Evolutionary conservation across 169 alveolate species (phyloP).

Genomic region (Pseudocohnilembus persalinus): DNA sequence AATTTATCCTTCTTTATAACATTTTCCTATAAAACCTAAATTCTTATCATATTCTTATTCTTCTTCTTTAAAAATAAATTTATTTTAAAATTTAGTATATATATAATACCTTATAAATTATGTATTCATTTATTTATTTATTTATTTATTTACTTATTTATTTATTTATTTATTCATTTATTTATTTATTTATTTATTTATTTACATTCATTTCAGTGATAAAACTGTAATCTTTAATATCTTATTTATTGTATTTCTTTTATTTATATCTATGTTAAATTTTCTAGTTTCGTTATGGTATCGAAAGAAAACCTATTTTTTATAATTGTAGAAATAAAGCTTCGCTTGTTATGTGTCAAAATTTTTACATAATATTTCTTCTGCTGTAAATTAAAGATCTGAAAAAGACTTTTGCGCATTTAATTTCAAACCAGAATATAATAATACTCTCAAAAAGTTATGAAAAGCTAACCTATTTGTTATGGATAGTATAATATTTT

Average conservation of each 20-base stretch:
- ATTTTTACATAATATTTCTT: slow-evolving; percentile 22
- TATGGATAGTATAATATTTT: too few species aligned
- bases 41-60: slow-evolving; percentile 18
- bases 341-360: slow-evolving; percentile 27
- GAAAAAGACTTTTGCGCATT: not conserved
- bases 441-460: slow-evolving; percentile 23
- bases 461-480: slow-evolving; percentile 15
- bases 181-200: too few species aligned
- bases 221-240: too few species aligned
- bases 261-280: too few species aligned
- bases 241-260: too few species aligned
- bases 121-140: not conserved
- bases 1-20: slow-evolving; percentile 13
- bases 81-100: too few species aligned
- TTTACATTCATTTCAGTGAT: too few species aligned
- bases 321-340: slow-evolving; percentile 2
- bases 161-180: too few species aligned
- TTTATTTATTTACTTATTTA: too few species aligned
- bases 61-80: slow-evolving; percentile 3
- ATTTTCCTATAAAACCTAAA: slow-evolving; percentile 42
- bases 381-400: slow-evolving; percentile 2
- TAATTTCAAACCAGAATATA: slow-evolving; percentile 1
- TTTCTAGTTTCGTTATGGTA: not conserved
- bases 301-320: not conserved
- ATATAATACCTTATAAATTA: too few species aligned